Evolutionary conservation across 495 filamentous ascomycete species (phyloP).

Genomic region (Trypethelium eluteriae): DNA sequence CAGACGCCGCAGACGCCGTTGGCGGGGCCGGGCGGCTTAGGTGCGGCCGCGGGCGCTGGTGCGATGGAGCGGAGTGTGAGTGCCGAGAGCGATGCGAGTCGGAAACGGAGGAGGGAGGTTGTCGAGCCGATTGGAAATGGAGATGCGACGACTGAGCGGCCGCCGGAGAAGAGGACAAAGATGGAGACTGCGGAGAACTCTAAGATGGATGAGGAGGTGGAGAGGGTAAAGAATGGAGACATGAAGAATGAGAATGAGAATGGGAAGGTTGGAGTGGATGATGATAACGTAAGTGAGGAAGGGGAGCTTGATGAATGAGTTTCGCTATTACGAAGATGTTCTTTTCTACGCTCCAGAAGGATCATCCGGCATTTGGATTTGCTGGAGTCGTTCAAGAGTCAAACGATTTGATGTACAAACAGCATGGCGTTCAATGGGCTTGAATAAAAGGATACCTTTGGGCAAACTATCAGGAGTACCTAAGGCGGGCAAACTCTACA

Average conservation of each 20-base stretch:
- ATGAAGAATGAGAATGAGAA: constrained; percentile 5
- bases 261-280: background rate
- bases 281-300: constrained; percentile 2
- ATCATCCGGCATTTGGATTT: background rate
- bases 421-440: background rate
- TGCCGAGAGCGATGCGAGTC: constrained; percentile 1
- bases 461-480: background rate
- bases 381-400: background rate
- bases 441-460: background rate
- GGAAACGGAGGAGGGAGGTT: constrained; percentile 4
- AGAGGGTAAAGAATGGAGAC: constrained; percentile 1
- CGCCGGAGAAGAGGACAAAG: background rate
- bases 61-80: constrained; percentile 6
- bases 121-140: background rate
- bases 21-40: background rate
- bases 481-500: background rate
- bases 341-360: background rate
- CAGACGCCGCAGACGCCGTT: background rate
- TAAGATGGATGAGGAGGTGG: constrained; percentile 1
- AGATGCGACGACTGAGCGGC: background rate
- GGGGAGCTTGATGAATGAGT: constrained; percentile 9
- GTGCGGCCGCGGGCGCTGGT: too few species aligned
- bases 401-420: background rate
- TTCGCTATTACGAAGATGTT: background rate
- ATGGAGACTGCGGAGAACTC: background rate